phyloP scores from a whole-genome alignment of 2,329 filamentous ascomycete species.

The Fusarium luffae region DNA sequence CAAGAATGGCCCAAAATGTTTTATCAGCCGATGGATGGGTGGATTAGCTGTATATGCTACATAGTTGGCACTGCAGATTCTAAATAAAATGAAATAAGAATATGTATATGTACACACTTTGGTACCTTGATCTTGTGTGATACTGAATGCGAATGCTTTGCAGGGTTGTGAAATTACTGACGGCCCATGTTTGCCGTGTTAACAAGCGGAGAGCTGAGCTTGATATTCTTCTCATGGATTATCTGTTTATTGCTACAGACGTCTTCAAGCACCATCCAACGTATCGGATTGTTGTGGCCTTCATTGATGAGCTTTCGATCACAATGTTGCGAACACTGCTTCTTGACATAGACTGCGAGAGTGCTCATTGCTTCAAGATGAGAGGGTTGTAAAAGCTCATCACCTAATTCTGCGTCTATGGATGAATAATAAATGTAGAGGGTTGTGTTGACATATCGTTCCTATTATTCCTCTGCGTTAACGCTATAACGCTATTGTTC shows the following conservation, averaged over 20 bases:
- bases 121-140: background rate
- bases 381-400: background rate
- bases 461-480: background rate
- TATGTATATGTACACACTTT: background rate
- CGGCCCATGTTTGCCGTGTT: background rate
- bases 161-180: background rate
- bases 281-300: background rate
- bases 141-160: no score
- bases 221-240: background rate
- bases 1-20: background rate
- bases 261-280: background rate
- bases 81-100: conserved; percentile 6
- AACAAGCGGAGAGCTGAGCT: background rate
- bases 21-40: background rate
- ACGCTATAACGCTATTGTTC: background rate
- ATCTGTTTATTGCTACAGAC: background rate
- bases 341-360: background rate
- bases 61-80: background rate
- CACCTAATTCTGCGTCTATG: fast-evolving
- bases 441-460: background rate
- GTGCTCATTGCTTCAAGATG: background rate
- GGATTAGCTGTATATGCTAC: conserved; percentile 1
- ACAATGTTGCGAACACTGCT: background rate
- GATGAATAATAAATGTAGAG: background rate
- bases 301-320: background rate